phyloP scores from a whole-genome alignment of 2,329 filamentous ascomycete genomes.

The Amphichorda felina region DNA sequence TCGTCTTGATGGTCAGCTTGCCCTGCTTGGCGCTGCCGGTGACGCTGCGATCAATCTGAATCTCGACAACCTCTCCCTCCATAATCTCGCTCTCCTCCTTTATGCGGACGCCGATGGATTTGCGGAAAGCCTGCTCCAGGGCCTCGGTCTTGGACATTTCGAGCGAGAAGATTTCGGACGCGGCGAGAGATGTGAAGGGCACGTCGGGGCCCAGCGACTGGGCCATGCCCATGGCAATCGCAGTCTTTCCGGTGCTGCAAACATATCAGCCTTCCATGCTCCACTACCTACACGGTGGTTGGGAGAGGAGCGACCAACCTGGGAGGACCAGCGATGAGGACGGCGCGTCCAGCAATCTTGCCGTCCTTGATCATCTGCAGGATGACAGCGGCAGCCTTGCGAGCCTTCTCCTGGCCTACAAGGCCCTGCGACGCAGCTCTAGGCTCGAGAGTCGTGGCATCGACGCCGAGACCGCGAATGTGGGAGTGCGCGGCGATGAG shows the following conservation, averaged over 20 bases:
- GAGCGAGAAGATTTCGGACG: slow-evolving; percentile 94
- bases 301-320: slow-evolving; percentile 37
- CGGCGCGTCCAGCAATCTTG: slow-evolving; percentile 92
- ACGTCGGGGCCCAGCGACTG: slow-evolving; percentile 91
- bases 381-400: slow-evolving; percentile 92
- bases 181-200: slow-evolving; percentile 90
- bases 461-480: slow-evolving; percentile 89
- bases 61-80: slow-evolving; percentile 97
- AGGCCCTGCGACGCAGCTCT: slow-evolving; percentile 79
- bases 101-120: slow-evolving; percentile 95
- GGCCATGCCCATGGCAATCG: slow-evolving; percentile 97
- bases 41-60: slow-evolving; percentile 94
- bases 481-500: slow-evolving; percentile 98
- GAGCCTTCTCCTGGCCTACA: slow-evolving; percentile 90
- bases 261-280: neutral
- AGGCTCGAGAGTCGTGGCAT: slow-evolving; percentile 82
- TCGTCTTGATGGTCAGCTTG: slow-evolving; percentile 98
- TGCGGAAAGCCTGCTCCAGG: slow-evolving; percentile 95
- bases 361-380: slow-evolving; percentile 98
- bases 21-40: slow-evolving; percentile 96
- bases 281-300: neutral
- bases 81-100: slow-evolving; percentile 99
- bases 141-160: slow-evolving; percentile 99
- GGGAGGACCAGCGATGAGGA: slow-evolving; percentile 88
- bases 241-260: slow-evolving; percentile 85